These are phyloP conservation scores for Choiromyces venosus DNA, from an alignment of 495 filamentous ascomycete species.

Conservation along the genomic window DNA sequence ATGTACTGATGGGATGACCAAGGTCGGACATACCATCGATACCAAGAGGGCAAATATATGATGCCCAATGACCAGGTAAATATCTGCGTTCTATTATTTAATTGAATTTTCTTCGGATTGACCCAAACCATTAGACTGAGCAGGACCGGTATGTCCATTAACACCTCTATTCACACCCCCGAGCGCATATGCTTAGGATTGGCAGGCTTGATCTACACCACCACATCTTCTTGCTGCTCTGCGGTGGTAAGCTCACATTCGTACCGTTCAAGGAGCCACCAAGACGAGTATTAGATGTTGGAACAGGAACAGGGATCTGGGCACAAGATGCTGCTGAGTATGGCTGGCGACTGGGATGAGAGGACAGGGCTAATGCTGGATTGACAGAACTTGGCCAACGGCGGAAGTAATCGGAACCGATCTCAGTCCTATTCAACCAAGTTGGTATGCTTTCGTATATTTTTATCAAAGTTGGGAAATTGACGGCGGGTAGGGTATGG, in stretches of 20 bases:
- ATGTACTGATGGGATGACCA: no score
- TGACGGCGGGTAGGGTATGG: neutral
- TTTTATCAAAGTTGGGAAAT: neutral
- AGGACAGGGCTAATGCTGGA: conserved; percentile 11
- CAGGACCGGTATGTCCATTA: no score
- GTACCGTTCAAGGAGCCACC: conserved; percentile 15
- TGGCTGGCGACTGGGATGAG: neutral
- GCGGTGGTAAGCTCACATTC: conserved; percentile 19
- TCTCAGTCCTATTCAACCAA: conserved; percentile 17
- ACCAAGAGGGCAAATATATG: conserved; percentile 50
- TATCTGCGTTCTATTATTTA: no score
- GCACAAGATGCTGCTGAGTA: conserved; percentile 6
- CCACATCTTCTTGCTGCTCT: conserved; percentile 9
- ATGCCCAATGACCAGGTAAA: conserved; percentile 53
- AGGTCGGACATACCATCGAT: conserved; percentile 54
- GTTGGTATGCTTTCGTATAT: conserved; percentile 8
- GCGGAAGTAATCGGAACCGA: conserved; percentile 28
- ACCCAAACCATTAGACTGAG: no score
- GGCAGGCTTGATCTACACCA: conserved; percentile 19
- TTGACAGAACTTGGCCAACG: conserved; percentile 19
- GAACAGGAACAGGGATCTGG: conserved; percentile 25
- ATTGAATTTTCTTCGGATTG: no score
- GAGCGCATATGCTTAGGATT: neutral
- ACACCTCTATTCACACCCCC: no score
- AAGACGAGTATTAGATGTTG: conserved; percentile 21